These are phyloP conservation scores for Peronosclerospora sorghi DNA, from an alignment of 352 stramenopile species.

Conservation along the genomic window DNA sequence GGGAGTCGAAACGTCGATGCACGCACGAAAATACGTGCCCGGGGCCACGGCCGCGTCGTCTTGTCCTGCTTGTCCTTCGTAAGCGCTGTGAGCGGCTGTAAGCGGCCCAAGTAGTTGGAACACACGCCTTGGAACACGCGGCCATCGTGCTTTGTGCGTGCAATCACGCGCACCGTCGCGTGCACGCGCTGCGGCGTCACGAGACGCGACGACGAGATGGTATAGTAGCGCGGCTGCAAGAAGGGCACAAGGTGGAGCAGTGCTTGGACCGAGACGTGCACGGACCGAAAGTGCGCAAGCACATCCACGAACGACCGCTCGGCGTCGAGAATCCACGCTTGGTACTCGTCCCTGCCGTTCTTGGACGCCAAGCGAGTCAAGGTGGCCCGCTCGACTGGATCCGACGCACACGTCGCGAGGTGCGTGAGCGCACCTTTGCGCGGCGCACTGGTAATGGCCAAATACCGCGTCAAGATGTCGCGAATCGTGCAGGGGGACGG, in stretches of 20 bases:
- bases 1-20: slow-evolving; percentile 94
- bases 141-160: slow-evolving; percentile 59
- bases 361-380: slow-evolving; percentile 51
- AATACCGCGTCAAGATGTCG: slow-evolving; percentile 87
- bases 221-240: slow-evolving; percentile 94
- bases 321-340: slow-evolving; percentile 86
- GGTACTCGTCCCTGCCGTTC: slow-evolving; percentile 91
- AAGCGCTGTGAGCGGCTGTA: slow-evolving; percentile 35
- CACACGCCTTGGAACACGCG: slow-evolving; percentile 90
- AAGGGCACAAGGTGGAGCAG: slow-evolving; percentile 89
- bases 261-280: slow-evolving; percentile 60
- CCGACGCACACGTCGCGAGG: slow-evolving; percentile 65
- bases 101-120: slow-evolving; percentile 83
- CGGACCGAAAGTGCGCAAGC: slow-evolving; percentile 63
- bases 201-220: slow-evolving; percentile 92
- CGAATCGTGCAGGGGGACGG: slow-evolving; percentile 90
- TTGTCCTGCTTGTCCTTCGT: slow-evolving; percentile 51
- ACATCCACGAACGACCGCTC: slow-evolving; percentile 89
- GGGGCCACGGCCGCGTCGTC: slow-evolving; percentile 50
- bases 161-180: slow-evolving; percentile 90
- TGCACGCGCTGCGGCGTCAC: slow-evolving; percentile 89
- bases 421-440: slow-evolving; percentile 72
- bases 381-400: slow-evolving; percentile 37
- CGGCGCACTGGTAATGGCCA: slow-evolving; percentile 90
- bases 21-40: slow-evolving; percentile 87